These are phyloP conservation scores for Diaporthe sp. DNA, from an alignment of 2,329 filamentous ascomycete species.

Conservation along the genomic window DNA sequence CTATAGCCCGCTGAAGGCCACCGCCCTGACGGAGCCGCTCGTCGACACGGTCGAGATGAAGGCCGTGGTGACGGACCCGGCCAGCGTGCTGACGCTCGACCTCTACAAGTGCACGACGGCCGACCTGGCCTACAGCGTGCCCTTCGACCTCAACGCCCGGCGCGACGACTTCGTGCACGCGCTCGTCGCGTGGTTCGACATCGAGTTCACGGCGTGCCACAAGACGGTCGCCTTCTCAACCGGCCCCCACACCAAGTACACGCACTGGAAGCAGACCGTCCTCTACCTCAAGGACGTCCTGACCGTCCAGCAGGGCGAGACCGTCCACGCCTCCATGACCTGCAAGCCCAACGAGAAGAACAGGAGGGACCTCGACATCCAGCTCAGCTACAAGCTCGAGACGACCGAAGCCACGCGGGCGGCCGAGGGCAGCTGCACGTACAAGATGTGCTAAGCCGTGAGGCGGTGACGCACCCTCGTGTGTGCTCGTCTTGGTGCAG, in stretches of 20 bases:
- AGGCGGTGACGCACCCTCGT: not conserved
- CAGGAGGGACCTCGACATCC: conserved; percentile 93
- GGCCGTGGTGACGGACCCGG: conserved; percentile 94
- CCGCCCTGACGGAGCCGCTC: conserved; percentile 93
- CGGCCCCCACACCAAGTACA: conserved; percentile 98
- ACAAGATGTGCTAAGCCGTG: conserved; percentile 78
- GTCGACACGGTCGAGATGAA: conserved; percentile 99
- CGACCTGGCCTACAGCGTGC: conserved; percentile 86
- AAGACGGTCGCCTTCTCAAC: conserved; percentile 98
- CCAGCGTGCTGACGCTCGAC: conserved; percentile 87
- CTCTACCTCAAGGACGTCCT: conserved; percentile 96
- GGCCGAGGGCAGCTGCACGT: conserved; percentile 79
- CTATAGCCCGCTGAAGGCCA: conserved; percentile 93
- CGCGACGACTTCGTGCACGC: conserved; percentile 97
- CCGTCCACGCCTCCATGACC: conserved; percentile 78
- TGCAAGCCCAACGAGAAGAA: conserved; percentile 96
- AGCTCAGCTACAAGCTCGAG: conserved; percentile 84
- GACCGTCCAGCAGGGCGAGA: conserved; percentile 90
- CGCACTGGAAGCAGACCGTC: conserved; percentile 99
- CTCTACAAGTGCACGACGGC: conserved; percentile 88
- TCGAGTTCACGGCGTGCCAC: conserved; percentile 98
- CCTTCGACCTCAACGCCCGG: conserved; percentile 82
- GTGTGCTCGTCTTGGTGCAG: conserved; percentile 13
- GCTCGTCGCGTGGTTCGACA: conserved; percentile 98
- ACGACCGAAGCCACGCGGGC: conserved; percentile 79